These are phyloP conservation scores for Solanum paucissectum DNA, from an alignment of 257 asterid species.

Conservation along the genomic window DNA sequence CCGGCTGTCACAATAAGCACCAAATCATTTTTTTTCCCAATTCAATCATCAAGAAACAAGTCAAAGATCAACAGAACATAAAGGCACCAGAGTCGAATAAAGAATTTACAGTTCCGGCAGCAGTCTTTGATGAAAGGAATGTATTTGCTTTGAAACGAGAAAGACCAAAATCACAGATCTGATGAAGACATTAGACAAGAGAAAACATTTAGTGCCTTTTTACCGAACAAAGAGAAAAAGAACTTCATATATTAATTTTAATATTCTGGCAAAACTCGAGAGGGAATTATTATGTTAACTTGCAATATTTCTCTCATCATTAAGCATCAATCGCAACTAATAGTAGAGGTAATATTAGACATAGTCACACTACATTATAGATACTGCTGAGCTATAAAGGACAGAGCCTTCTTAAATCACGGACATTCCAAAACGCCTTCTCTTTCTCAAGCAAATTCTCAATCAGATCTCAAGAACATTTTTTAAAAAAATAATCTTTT, in stretches of 20 bases:
- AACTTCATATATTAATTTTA: background rate
- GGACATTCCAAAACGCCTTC: background rate
- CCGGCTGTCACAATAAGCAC: slow-evolving; percentile 50
- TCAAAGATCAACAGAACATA: background rate
- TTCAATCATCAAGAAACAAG: background rate
- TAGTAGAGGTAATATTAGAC: background rate
- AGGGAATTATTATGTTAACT: background rate
- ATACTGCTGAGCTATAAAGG: background rate
- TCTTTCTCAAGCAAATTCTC: background rate
- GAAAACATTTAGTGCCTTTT: background rate
- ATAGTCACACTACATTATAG: background rate
- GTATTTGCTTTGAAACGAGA: slow-evolving; percentile 91
- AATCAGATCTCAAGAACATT: background rate
- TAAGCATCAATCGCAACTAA: background rate
- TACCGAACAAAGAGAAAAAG: background rate
- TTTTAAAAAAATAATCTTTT: background rate
- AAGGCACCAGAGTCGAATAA: slow-evolving; percentile 13
- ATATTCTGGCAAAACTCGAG: background rate
- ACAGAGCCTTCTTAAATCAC: background rate
- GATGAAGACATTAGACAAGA: slow-evolving; percentile 15
- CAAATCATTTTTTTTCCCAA: background rate
- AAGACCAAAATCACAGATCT: slow-evolving; percentile 99
- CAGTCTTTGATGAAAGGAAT: slow-evolving; percentile 91
- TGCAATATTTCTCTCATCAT: background rate
- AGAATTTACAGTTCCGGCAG: slow-evolving; percentile 92